Evolutionary conservation across 495 filamentous ascomycete genomes (phyloP).

Genomic region (Pseudomonodictys pantanalensis): DNA sequence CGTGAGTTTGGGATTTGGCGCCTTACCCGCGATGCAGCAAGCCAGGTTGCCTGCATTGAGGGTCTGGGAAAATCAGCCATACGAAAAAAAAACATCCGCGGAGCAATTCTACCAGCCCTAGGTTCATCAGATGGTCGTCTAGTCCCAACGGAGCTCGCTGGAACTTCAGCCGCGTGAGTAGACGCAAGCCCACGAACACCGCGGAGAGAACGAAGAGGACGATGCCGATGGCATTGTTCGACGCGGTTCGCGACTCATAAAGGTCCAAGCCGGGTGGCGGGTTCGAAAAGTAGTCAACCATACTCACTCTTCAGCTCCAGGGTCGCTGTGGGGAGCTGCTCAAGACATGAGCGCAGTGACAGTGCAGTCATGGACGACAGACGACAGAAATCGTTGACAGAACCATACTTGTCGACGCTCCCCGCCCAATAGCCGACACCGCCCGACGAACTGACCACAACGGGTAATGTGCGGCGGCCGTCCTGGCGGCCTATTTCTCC

Average conservation of each 20-base stretch:
- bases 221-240: conserved; percentile 10
- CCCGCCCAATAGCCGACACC: no score
- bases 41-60: conserved; percentile 13
- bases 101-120: background rate
- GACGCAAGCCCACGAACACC: background rate
- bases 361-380: background rate
- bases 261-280: conserved; percentile 10
- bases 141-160: background rate
- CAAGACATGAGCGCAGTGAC: background rate
- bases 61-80: background rate
- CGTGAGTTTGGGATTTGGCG: background rate
- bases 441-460: no score
- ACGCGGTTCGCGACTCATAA: background rate
- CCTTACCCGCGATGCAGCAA: conserved; percentile 13
- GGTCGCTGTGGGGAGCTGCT: background rate
- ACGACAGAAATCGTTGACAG: background rate
- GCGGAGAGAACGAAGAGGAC: conserved; percentile 8
- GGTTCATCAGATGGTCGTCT: conserved; percentile 6
- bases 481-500: no score
- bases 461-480: no score
- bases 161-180: conserved; percentile 6
- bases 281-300: conserved; percentile 9
- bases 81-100: background rate
- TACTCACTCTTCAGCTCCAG: background rate
- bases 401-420: no score